A percentile compares a stretch with the other conserved stretches of the same genome.
These are phyloP conservation scores for Nemania serpens DNA, from an alignment of 2,329 filamentous ascomycete genomes.

Conservation along the genomic window DNA sequence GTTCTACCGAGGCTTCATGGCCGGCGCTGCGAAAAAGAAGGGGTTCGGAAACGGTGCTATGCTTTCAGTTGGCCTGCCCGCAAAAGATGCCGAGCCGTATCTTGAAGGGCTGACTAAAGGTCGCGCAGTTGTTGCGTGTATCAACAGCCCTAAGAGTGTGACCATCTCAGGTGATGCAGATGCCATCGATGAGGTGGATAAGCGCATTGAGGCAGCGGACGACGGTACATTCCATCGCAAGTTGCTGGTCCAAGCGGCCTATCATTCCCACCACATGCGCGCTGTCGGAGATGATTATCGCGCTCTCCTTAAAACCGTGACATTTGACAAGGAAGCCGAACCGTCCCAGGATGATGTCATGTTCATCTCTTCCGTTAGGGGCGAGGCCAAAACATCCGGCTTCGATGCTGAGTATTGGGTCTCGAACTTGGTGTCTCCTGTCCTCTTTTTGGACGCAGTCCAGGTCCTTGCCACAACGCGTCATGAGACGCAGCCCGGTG, in stretches of 20 bases:
- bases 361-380: constrained; percentile 16
- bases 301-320: background rate
- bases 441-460: constrained; percentile 11
- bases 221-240: constrained; percentile 6
- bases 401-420: constrained; percentile 15
- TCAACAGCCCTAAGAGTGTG: constrained; percentile 4
- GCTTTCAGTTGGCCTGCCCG: background rate
- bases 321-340: background rate
- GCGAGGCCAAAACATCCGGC: background rate
- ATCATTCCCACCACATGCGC: constrained; percentile 22
- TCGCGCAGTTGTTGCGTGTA: background rate
- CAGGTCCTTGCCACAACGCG: no score
- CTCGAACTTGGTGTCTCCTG: constrained; percentile 5
- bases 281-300: constrained; percentile 13
- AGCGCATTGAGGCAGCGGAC: background rate
- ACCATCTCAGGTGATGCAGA: constrained; percentile 19
- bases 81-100: background rate
- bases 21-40: background rate
- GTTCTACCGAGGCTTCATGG: constrained; percentile 18
- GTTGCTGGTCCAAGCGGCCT: constrained; percentile 17
- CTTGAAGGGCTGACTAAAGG: background rate
- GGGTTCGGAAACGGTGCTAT: background rate
- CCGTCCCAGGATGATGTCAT: background rate
- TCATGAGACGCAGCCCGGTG: no score
- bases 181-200: constrained; percentile 9